Percentiles rank a stretch among this genome's conserved stretches.
Evolutionary conservation across 2,329 filamentous ascomycete genomes (phyloP).

Genomic region (Trichophyton mentagrophytes): DNA sequence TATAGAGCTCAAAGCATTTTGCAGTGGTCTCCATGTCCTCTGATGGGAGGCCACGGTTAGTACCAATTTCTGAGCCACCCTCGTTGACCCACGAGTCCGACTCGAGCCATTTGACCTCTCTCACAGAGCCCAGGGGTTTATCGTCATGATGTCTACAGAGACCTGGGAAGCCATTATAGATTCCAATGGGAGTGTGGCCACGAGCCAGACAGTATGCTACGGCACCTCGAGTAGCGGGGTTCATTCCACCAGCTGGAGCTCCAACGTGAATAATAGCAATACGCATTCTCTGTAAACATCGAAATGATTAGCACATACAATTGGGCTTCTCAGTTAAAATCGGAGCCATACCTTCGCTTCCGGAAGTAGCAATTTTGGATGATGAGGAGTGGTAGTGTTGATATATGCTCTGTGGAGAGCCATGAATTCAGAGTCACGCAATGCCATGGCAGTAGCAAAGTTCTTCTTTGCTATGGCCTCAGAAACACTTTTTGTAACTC

Average conservation of each 20-base stretch:
- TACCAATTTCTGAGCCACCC: conserved; percentile 94
- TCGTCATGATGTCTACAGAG: conserved; percentile 83
- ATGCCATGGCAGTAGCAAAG: conserved; percentile 73
- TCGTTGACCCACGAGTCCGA: conserved; percentile 92
- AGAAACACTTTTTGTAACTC: conserved; percentile 71
- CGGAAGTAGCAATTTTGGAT: conserved; percentile 55
- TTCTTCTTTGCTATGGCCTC: conserved; percentile 71
- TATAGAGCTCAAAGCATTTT: conserved; percentile 69
- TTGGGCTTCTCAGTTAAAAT: not conserved
- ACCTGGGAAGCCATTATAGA: conserved; percentile 94
- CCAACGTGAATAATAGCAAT: conserved; percentile 96
- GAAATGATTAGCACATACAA: not conserved
- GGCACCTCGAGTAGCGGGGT: conserved; percentile 83
- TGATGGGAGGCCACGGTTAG: conserved; percentile 80
- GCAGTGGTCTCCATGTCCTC: conserved; percentile 79
- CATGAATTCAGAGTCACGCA: conserved; percentile 84
- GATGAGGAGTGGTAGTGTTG: conserved; percentile 73
- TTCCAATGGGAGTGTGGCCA: conserved; percentile 83
- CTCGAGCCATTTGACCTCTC: conserved; percentile 81
- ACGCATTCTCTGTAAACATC: conserved; percentile 55
- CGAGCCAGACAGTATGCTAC: conserved; percentile 84
- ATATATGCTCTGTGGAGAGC: conserved; percentile 86
- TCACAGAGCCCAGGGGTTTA: conserved; percentile 66
- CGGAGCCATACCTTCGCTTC: conserved; percentile 47
- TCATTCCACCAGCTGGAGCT: conserved; percentile 94